phyloP scores from a whole-genome alignment of 1,284 basidiomycete species.

The Amylostereum chailletii region DNA sequence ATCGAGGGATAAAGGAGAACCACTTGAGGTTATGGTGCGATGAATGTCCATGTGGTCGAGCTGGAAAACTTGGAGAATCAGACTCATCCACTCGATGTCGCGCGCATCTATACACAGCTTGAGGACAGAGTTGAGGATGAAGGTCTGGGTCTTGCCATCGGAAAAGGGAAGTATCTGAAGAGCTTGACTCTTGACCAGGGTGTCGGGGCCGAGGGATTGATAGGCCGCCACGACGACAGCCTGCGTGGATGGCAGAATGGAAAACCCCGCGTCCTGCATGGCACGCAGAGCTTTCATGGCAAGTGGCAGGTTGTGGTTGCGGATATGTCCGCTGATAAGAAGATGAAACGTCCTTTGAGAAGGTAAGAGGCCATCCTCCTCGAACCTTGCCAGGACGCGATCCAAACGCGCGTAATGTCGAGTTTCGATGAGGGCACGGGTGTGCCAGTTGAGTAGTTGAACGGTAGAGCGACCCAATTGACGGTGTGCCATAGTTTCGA shows the following conservation, averaged over 20 bases:
- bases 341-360: constrained; percentile 57
- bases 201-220: constrained; percentile 50
- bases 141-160: constrained; percentile 31
- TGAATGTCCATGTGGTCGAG: constrained; percentile 16
- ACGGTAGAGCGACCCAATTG: constrained; percentile 39
- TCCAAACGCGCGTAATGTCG: constrained; percentile 38
- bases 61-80: constrained; percentile 42
- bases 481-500: constrained; percentile 36
- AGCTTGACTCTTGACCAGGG: constrained; percentile 41
- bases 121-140: constrained; percentile 55
- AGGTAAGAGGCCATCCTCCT: constrained; percentile 33
- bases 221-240: constrained; percentile 50
- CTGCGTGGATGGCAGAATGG: constrained; percentile 48
- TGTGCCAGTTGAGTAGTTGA: constrained; percentile 61
- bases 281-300: constrained; percentile 40
- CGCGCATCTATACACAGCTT: constrained; percentile 47
- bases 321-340: constrained; percentile 54
- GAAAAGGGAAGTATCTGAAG: constrained; percentile 36
- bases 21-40: constrained; percentile 2
- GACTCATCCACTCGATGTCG: constrained; percentile 37
- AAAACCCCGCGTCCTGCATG: constrained; percentile 51
- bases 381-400: constrained; percentile 41
- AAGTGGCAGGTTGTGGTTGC: constrained; percentile 51
- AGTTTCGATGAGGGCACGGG: constrained; percentile 46
- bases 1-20: constrained; percentile 3